Evolutionary conservation across 2,329 filamentous ascomycete genomes (phyloP), one percentile per base, ranked within the genome.

Genomic region (Colletotrichum eremochloae): DNA sequence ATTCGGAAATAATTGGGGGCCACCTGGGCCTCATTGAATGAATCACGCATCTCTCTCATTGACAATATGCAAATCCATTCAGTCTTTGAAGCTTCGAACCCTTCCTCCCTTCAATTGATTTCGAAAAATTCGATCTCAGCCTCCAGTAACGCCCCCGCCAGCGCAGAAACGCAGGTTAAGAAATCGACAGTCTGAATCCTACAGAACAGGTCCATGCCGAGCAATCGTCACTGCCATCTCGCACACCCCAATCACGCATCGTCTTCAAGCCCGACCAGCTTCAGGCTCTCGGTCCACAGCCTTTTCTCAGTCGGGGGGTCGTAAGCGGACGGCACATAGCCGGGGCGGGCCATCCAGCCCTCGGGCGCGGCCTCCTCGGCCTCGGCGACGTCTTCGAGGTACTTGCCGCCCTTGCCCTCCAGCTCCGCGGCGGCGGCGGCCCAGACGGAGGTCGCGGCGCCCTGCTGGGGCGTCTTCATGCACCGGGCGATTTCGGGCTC

Each of bases 361-460:
- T 71, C 63, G 18, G 73, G 70, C 7, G 68, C 52, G 1, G 67
- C 74, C 15, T 60, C 56, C 14, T 63, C 58, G 9, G 69, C 79
- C 74, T 82, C 79, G n/a, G 78, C 76, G 74, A 83, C 84, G 70
- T 87, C 77, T 20, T 79, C 79, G 36, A 88, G 75, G 74, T 86
- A 88, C 72, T 79, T 81, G 4, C 85, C 86, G 3, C 85, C 87
- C 73, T 80, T 83, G 2, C 80, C 82, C 76, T 86, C 83, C 79
- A 81, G 84, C 36, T 81, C 82, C 63, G 78, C 80, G 2, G 76
- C 80, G 3, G 84, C 74, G 0, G 84, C 85, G 0, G 84, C 85
- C 79, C 80, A 85, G 0, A 86, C 80, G 4, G 80, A 80, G 12
- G 86, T 87, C 0, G 86, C 84, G 29, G 86, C 86, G 2, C 86